phyloP scores from a whole-genome alignment of 2,329 filamentous ascomycete species.

The Talaromyces sp. region DNA sequence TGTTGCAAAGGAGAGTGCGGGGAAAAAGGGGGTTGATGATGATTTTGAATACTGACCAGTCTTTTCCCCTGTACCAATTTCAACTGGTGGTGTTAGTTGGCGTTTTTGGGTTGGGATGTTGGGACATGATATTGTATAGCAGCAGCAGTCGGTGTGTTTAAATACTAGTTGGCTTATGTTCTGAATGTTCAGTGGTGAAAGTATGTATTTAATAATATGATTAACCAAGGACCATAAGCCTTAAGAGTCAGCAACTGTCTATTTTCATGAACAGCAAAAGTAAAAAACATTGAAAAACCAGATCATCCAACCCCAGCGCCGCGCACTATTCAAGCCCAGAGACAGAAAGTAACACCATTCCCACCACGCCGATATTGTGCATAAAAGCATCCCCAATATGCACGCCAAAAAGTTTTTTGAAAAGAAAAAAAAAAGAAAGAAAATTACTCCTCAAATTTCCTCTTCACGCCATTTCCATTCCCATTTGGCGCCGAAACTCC shows the following conservation, averaged over 20 bases:
- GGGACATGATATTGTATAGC: not conserved
- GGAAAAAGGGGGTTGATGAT: slow-evolving; percentile 88
- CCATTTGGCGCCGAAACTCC: slow-evolving; percentile 12
- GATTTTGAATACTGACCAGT: slow-evolving; percentile 88
- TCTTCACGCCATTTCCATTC: slow-evolving; percentile 31
- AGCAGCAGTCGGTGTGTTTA: not conserved
- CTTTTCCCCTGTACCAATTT: not conserved
- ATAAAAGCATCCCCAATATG: not conserved
- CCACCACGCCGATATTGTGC: not conserved
- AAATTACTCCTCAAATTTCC: slow-evolving; percentile 35
- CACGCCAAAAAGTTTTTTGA: not conserved
- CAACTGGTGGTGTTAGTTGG: not conserved
- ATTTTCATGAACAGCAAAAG: not conserved
- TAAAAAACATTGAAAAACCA: not conserved
- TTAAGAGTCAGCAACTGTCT: not conserved
- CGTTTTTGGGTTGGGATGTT: not conserved
- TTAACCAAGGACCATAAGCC: not conserved
- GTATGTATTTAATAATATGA: not conserved
- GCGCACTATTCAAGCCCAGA: not conserved
- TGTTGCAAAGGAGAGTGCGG: slow-evolving; percentile 73
- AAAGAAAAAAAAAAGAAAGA: slow-evolving; percentile 2
- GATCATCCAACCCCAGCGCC: not conserved
- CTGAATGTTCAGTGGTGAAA: not conserved
- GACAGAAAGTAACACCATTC: not conserved
- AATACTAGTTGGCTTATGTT: not conserved